A percentile compares a stretch with the other conserved stretches of the same genome.
phyloP scores from a whole-genome alignment of 164 flowering plant genomes.

The Vitis rotundifolia region DNA sequence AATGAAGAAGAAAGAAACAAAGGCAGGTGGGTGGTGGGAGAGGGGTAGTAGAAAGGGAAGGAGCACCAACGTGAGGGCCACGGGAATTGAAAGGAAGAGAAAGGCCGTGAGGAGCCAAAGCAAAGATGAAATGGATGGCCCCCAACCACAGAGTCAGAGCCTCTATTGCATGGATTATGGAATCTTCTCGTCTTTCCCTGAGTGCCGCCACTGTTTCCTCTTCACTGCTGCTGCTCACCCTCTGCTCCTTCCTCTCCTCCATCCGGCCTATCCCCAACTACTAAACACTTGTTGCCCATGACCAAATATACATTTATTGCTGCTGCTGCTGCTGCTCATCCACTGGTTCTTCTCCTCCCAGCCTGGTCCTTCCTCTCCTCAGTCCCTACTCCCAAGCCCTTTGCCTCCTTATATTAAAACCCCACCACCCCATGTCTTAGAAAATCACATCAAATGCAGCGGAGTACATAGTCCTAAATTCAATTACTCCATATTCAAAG shows the following conservation, averaged over 20 bases:
- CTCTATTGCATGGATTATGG: constrained; percentile 23
- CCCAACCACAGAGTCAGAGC: constrained; percentile 74
- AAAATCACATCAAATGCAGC: too few relatives aligned
- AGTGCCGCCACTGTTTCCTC: constrained; percentile 25
- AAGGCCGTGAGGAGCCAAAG: constrained; percentile 40
- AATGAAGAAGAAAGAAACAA: neutral
- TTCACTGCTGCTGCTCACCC: neutral
- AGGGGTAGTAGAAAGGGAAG: neutral
- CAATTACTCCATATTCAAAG: too few relatives aligned
- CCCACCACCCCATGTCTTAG: too few relatives aligned
- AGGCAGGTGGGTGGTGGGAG: neutral
- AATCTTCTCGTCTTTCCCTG: constrained; percentile 21
- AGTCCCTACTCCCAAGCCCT: too few relatives aligned
- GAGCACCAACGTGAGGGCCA: constrained; percentile 43
- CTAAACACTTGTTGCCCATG: too few relatives aligned
- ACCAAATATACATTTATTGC: too few relatives aligned
- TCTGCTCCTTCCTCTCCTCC: neutral
- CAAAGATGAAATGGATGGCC: constrained; percentile 49
- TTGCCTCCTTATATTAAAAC: too few relatives aligned
- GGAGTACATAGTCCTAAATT: too few relatives aligned
- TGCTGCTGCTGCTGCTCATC: too few relatives aligned
- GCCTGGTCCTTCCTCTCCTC: too few relatives aligned
- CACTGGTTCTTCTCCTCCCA: too few relatives aligned
- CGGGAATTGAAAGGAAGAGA: constrained; percentile 49
- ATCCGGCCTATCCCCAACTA: neutral